Conservation (phyloP, 371 early-diverging fungal species). For the Circinella umbellata region DNA sequence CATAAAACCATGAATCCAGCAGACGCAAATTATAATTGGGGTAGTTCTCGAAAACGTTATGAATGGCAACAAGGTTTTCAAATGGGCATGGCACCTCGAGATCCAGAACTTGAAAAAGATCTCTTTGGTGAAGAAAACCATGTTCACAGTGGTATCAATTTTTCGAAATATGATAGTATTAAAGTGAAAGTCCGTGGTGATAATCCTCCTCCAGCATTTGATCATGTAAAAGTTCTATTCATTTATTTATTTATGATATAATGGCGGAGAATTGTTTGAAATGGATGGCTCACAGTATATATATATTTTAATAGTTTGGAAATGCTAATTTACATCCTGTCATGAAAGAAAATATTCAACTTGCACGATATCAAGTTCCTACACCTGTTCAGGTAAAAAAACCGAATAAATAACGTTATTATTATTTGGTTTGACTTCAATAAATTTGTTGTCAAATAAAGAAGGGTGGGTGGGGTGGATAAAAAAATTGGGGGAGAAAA, state of each 20-base stretch:
- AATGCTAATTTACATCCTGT: constrained; percentile 52
- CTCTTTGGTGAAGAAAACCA: constrained; percentile 53
- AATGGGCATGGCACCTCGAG: constrained; percentile 43
- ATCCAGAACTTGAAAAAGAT: constrained; percentile 52
- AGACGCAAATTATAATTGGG: constrained; percentile 42
- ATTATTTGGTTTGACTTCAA: no score
- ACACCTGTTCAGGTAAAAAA: constrained; percentile 72
- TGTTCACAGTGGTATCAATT: constrained; percentile 60
- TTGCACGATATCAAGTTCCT: constrained; percentile 64
- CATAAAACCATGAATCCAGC: not conserved
- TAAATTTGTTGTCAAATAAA: no score
- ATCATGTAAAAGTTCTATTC: constrained; percentile 23
- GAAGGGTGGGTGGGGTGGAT: no score
- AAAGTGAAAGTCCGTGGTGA: constrained; percentile 55
- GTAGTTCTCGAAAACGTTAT: constrained; percentile 42
- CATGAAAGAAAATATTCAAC: constrained; percentile 59
- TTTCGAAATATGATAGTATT: constrained; percentile 59
- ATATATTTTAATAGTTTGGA: constrained; percentile 58
- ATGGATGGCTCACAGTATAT: no score
- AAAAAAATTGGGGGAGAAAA: no score
- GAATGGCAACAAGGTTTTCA: constrained; percentile 48
- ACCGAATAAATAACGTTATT: no score
- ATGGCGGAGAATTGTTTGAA: not conserved
- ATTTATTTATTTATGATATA: no score
- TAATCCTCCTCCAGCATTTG: constrained; percentile 49